Conservation (phyloP, 768 basidiomycete genomes). For the Kwoniella mangroviensis region DNA sequence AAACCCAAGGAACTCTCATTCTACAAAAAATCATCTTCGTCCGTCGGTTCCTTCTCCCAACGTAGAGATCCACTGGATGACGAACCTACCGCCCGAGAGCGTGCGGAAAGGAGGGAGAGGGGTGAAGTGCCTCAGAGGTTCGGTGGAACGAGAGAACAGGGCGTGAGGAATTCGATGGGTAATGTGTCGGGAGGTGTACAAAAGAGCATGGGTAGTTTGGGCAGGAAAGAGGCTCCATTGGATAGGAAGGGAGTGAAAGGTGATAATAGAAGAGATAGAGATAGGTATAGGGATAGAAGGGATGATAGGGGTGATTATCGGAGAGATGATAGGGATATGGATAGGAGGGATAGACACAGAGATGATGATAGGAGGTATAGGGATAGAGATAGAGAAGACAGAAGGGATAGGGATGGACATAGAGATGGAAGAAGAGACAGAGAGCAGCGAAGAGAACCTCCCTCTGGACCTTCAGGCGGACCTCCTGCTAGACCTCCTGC, state of each 20-base stretch:
- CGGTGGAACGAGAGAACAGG: slow-evolving; percentile 50
- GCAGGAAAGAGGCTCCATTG: slow-evolving; percentile 38
- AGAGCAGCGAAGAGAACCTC: neutral
- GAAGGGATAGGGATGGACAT: slow-evolving; percentile 4
- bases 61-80: slow-evolving; percentile 51
- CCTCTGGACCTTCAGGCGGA: slow-evolving; percentile 28
- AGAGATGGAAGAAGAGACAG: slow-evolving; percentile 5
- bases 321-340: slow-evolving; percentile 8
- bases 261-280: slow-evolving; percentile 21
- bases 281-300: slow-evolving; percentile 14
- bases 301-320: slow-evolving; percentile 19
- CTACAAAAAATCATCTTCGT: slow-evolving; percentile 54
- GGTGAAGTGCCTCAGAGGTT: slow-evolving; percentile 51
- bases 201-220: slow-evolving; percentile 37
- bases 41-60: slow-evolving; percentile 43
- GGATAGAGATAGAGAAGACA: slow-evolving; percentile 26
- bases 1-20: slow-evolving; percentile 56
- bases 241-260: slow-evolving; percentile 43
- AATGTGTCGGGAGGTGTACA: slow-evolving; percentile 1
- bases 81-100: slow-evolving; percentile 36
- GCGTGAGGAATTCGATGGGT: slow-evolving; percentile 51
- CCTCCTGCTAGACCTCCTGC: slow-evolving; percentile 28
- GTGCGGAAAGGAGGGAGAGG: slow-evolving; percentile 40
- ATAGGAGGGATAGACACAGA: slow-evolving; percentile 19
- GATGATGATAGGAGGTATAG: slow-evolving; percentile 15